These are phyloP conservation scores for Patellaria atrata DNA, from an alignment of 495 filamentous ascomycete species.

Conservation along the genomic window DNA sequence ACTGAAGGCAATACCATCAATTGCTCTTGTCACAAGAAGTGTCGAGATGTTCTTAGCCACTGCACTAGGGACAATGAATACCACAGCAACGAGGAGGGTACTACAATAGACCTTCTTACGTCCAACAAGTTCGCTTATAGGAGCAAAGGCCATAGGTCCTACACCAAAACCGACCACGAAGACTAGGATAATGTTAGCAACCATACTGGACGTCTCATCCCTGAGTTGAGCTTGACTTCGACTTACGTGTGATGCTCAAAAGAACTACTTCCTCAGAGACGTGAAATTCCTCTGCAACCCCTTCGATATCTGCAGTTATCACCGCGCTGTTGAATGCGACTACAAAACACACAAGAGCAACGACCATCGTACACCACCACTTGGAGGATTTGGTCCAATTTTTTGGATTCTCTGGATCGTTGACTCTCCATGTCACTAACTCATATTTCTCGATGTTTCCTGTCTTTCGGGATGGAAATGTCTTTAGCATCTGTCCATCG, in stretches of 20 bases:
- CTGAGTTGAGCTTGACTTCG: no score
- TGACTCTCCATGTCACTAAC: slow-evolving; percentile 54
- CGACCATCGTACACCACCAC: slow-evolving; percentile 56
- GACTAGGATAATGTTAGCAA: slow-evolving; percentile 12
- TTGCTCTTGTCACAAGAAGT: slow-evolving; percentile 53
- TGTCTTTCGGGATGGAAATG: slow-evolving; percentile 35
- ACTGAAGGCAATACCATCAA: slow-evolving; percentile 70
- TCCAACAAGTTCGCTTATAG: slow-evolving; percentile 58
- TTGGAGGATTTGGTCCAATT: slow-evolving; percentile 51
- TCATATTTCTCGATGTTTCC: slow-evolving; percentile 46
- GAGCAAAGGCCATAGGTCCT: slow-evolving; percentile 71
- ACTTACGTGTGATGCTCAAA: slow-evolving; percentile 48
- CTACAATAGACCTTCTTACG: slow-evolving; percentile 50
- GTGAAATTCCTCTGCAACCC: slow-evolving; percentile 43
- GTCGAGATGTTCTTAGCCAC: slow-evolving; percentile 60
- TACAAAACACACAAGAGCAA: slow-evolving; percentile 48
- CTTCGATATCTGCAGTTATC: slow-evolving; percentile 52
- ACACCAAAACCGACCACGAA: slow-evolving; percentile 73
- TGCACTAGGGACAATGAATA: slow-evolving; percentile 68
- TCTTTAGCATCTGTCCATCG: slow-evolving; percentile 44
- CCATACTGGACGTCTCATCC: background rate
- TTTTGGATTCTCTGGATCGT: slow-evolving; percentile 53
- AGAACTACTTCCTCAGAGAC: slow-evolving; percentile 53
- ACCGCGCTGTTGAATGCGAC: slow-evolving; percentile 50
- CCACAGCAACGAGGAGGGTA: slow-evolving; percentile 49